These are phyloP conservation scores for Suillus clintonianus DNA, from an alignment of 768 basidiomycete species.

Conservation along the genomic window DNA sequence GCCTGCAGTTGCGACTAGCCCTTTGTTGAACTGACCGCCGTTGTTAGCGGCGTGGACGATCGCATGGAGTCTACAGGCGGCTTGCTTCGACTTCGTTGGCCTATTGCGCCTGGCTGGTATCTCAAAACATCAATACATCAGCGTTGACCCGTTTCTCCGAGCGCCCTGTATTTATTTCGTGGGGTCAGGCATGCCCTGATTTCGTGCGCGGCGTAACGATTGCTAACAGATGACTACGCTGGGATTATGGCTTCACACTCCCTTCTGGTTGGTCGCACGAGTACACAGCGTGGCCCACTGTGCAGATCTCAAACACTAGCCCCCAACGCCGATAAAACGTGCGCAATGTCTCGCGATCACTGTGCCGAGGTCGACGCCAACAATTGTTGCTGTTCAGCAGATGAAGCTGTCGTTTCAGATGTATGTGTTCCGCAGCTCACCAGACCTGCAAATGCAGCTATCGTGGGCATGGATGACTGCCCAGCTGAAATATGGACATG, in stretches of 20 bases:
- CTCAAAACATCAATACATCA: background rate
- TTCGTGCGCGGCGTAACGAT: conserved; percentile 25
- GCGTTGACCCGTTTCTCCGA: background rate
- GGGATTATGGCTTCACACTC: conserved; percentile 28
- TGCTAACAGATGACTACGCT: conserved; percentile 26
- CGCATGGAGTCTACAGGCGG: conserved; percentile 21
- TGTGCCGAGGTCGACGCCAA: conserved; percentile 30
- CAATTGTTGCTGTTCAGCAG: conserved; percentile 17
- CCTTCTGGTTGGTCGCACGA: conserved; percentile 11
- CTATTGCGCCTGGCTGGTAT: background rate
- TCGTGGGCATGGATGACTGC: conserved; percentile 15
- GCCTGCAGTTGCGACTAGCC: conserved; percentile 9
- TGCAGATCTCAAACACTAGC: conserved; percentile 22
- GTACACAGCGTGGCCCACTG: conserved; percentile 9
- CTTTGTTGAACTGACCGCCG: conserved; percentile 19
- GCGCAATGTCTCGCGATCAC: conserved; percentile 17
- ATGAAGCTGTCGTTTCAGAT: conserved; percentile 1
- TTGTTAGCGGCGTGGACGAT: conserved; percentile 29
- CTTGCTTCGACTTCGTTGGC: conserved; percentile 16
- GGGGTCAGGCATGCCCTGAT: background rate
- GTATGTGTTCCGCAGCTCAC: conserved; percentile 18
- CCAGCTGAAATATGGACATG: conserved; percentile 5
- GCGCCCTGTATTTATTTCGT: background rate
- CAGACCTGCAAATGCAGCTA: conserved; percentile 8
- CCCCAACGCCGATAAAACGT: background rate